Evolutionary conservation across 129 eudicot genomes (phyloP), one percentile per base, ranked within the genome.

Genomic region (Tagetes patula): DNA sequence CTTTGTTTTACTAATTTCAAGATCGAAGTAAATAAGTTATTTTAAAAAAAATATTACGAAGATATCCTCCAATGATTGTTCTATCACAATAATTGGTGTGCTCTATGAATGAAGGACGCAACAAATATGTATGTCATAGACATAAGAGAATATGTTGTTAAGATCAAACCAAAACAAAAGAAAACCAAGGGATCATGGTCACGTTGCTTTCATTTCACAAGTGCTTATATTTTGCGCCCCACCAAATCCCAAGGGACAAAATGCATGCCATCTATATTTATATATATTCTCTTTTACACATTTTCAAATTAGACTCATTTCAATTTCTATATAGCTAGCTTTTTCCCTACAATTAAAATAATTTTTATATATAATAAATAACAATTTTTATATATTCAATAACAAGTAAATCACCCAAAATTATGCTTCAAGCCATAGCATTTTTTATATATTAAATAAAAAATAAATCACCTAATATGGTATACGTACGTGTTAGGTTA

Each of bases 171-270:
- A 78, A 78, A 71, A 39, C 13, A 70, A 77, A 70, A 70, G 77
- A 71, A 78, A 62, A 62, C 77, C 60, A 65, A 62, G 54, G 31
- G 72, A 65, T 4, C 65, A 78, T 71, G 20, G 82, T 70, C 38
- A 50, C 27, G 82, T 78, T 49, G 77, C 82, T 78, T 78, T 78
- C 82, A 62, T 7, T 71, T 70, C 67, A 78, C 76, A 78, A 78
- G 82, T 14, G 77, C 65, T 62, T 71, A 63, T 70, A 71, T 78
- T 61, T 48, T 40, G 65, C 67, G 72, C 54, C 82, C 82, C 67
- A 77, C 71, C 46, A 62, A 31, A 77, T 77, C 72, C 71, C 47
- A 70, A 38, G 72, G 39, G 77, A 39, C 77, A 78, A 62, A 50
- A 60, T 70, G 46, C 76, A 20, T 20, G 27, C 27, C 27, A 20